Conservation (phyloP, 371 early-diverging fungal genomes). For the Batkoa obscura region DNA sequence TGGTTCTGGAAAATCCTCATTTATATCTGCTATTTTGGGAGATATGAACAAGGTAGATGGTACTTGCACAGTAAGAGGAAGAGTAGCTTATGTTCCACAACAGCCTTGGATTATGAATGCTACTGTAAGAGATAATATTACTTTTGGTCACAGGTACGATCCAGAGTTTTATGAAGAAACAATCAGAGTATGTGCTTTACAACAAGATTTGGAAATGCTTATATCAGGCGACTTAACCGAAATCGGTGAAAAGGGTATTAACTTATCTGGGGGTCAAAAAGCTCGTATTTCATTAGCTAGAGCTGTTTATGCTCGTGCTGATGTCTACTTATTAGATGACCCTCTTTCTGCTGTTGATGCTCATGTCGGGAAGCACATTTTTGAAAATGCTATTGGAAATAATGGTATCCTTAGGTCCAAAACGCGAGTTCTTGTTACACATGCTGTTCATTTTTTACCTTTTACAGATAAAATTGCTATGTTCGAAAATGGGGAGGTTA, state of each 20-base stretch:
- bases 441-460: conserved; percentile 65
- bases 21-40: conserved; percentile 65
- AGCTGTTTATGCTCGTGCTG: conserved; percentile 65
- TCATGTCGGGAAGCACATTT: conserved; percentile 74
- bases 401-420: conserved; percentile 56
- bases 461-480: conserved; percentile 43
- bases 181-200: conserved; percentile 35
- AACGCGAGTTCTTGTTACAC: conserved; percentile 78
- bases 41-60: conserved; percentile 63
- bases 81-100: conserved; percentile 78
- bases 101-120: conserved; percentile 88
- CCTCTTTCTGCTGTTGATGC: conserved; percentile 68
- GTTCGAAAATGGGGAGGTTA: conserved; percentile 55
- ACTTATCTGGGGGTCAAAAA: conserved; percentile 72
- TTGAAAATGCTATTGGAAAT: conserved; percentile 64
- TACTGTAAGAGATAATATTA: conserved; percentile 74
- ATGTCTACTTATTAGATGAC: conserved; percentile 41
- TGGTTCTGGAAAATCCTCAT: conserved; percentile 70
- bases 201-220: conserved; percentile 55
- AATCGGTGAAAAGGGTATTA: conserved; percentile 89
- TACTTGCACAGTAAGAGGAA: conserved; percentile 46
- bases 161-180: conserved; percentile 34
- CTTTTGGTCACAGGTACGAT: conserved; percentile 73
- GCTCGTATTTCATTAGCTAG: conserved; percentile 47
- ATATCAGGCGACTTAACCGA: conserved; percentile 76